Evolutionary conservation across 805 yeast species (phyloP), one percentile per base, ranked within the genome.

Genomic region (Saccharomycopsis javanensis): DNA sequence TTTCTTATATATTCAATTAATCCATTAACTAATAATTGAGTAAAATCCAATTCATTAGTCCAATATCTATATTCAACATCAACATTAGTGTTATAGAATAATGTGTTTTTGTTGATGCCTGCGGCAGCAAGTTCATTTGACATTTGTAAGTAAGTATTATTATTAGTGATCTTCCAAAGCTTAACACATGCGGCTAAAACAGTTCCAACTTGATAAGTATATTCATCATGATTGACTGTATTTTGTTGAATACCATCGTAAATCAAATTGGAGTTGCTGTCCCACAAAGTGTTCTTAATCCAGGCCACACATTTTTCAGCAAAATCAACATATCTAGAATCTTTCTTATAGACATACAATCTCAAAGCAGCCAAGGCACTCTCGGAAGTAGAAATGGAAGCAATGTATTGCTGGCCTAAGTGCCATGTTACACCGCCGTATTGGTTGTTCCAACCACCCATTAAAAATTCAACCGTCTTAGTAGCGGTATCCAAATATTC

Each of bases 371-470:
- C 82, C 64, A 81, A 73, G 4, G 88, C 89, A 27, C 77, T 77
- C 64, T 84, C 87, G 7, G 85, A 82, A 1, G 86, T 81, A 42
- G 87, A 81, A 62, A 86, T 83, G 11, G 89, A 75, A 64, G 82
- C 80, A 64, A 83, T 72, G 61, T 83, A 84, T 33, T 75, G 68
- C 68, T 81, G 81, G 51, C 73, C 71, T 13, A 82, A 71, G 64
- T 85, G 88, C 90, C 90, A 85, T 60, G 75, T 69, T 62, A 83
- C 76, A 15, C 89, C 90, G 34, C 88, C 86, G 54, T 75, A 73
- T 23, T 75, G 69, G 63, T 69, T 74, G 58, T 79, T 76, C 78
- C 83, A 77, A 23, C 89, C 89, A 13, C 83, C 81, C 79, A 82
- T 79, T 59, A 85, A 67, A 63, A 84, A 83, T 46, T 81, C 67